A percentile compares a stretch with the other conserved stretches of the same genome.
phyloP scores from a whole-genome alignment of 768 basidiomycete genomes.

The Phlegmacium glaucopus region DNA sequence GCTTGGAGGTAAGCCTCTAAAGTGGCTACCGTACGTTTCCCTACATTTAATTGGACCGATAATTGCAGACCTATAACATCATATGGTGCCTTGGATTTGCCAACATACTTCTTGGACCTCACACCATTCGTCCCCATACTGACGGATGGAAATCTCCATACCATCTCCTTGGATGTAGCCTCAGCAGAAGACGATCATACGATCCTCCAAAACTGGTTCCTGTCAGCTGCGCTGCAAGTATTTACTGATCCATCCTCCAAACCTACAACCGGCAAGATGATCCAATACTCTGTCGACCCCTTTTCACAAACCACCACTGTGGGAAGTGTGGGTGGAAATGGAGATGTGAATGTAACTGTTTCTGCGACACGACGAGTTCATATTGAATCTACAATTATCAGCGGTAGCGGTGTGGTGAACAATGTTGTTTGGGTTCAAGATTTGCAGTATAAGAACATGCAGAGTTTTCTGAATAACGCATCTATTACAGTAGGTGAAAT shows the following conservation, averaged over 20 bases:
- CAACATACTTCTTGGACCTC: constrained; percentile 74
- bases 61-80: constrained; percentile 61
- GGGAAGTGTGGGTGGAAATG: constrained; percentile 37
- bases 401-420: constrained; percentile 56
- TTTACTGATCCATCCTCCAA: constrained; percentile 56
- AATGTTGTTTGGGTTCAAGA: constrained; percentile 61
- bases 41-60: background rate
- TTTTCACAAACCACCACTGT: constrained; percentile 51
- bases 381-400: constrained; percentile 58
- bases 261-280: constrained; percentile 69
- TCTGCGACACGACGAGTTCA: constrained; percentile 52
- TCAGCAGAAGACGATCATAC: constrained; percentile 64
- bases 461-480: constrained; percentile 53
- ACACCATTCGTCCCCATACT: constrained; percentile 75
- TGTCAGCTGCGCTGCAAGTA: constrained; percentile 70
- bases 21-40: background rate
- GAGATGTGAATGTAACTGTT: constrained; percentile 62
- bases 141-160: constrained; percentile 66
- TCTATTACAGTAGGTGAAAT: constrained; percentile 32
- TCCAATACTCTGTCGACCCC: constrained; percentile 49
- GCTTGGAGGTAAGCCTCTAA: constrained; percentile 55
- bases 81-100: constrained; percentile 74
- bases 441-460: constrained; percentile 57
- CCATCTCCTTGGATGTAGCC: constrained; percentile 67
- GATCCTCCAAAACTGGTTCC: constrained; percentile 77